Evolutionary conservation across 306 rosid genomes (phyloP), one percentile per base, ranked within the genome.

Genomic region (Prunus mira): DNA sequence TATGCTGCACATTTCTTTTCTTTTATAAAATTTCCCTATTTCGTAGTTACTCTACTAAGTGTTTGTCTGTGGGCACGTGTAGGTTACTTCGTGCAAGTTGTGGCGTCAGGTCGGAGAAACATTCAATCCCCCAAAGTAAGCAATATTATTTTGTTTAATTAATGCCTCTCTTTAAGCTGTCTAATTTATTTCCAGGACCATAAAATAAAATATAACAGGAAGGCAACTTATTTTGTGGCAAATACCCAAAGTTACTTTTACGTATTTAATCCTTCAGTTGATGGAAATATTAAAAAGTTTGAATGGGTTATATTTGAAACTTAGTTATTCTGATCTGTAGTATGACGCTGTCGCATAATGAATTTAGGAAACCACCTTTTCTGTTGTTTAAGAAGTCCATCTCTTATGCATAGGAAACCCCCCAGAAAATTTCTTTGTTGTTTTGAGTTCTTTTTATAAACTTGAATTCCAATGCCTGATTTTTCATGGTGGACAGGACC

Each of bases 51-150:
- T 72, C 3, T 3, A 24, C 69, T 15, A 60, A 32, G 56, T 52
- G 45, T 38, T 78, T 73, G 18, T 70, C 57, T 73, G 43, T 85
- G 77, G 64, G 73, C 47, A 24, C 19, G 2, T 73, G 68, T 82
- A 90, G 96, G 96, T 90, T 67, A 90, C 96, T 65, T 77, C 96
- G 9, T 88, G 93, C 82, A 90, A 90, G 83, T 80, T 90, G 79
- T 90, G 96, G 96, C 88, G 96, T 83, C 91, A 88, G 86, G 96
- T 90, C 70, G 96, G 96, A 71, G 92, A 90, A 79, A 86, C 96
- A 67, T 90, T 90, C 84, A 90, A 88, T 76, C 93, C 96, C 79
- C 96, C 93, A 30, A 90, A 90, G 96, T 90, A 82, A 86, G 96
- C 73, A 80, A 68, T 43, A 34, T 38, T 47, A 12, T 22, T 47